Conservation (phyloP, 2,329 filamentous ascomycete genomes). For the Rutstroemia sydowiana region DNA sequence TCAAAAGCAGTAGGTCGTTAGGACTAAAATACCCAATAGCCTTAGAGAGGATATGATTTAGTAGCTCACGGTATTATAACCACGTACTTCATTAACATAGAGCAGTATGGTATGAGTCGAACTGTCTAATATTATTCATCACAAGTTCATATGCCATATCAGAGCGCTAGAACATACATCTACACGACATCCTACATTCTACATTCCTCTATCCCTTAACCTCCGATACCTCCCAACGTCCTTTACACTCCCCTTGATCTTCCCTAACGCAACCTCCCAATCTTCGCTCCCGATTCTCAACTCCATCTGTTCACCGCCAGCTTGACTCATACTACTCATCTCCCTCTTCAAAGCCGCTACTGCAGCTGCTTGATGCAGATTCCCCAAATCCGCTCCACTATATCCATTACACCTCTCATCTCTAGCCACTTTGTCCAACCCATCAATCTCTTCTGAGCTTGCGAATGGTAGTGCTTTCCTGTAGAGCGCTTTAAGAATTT, state of each 20-base stretch:
- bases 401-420: slow-evolving; percentile 66
- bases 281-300: slow-evolving; percentile 25
- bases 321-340: slow-evolving; percentile 12
- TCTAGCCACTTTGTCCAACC: slow-evolving; percentile 57
- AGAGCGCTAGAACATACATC: not conserved
- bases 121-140: too few species aligned
- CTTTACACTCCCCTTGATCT: slow-evolving; percentile 31
- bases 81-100: too few species aligned
- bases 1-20: too few species aligned
- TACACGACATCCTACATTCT: not conserved
- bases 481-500: slow-evolving; percentile 70
- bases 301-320: slow-evolving; percentile 9
- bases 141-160: not conserved
- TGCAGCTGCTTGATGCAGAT: slow-evolving; percentile 36
- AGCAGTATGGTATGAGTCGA: too few species aligned
- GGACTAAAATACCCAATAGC: too few species aligned
- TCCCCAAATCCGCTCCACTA: slow-evolving; percentile 59
- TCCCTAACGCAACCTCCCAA: slow-evolving; percentile 30
- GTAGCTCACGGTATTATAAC: too few species aligned
- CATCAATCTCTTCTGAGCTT: slow-evolving; percentile 42
- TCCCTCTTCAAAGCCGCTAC: slow-evolving; percentile 30
- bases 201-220: slow-evolving; percentile 32
- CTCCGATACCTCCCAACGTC: slow-evolving; percentile 30
- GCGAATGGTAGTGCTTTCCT: slow-evolving; percentile 45
- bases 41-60: too few species aligned